Base-by-base conservation (phyloP, 192 early-diverging fungal species). In the Linnemannia schmuckeri region DNA sequence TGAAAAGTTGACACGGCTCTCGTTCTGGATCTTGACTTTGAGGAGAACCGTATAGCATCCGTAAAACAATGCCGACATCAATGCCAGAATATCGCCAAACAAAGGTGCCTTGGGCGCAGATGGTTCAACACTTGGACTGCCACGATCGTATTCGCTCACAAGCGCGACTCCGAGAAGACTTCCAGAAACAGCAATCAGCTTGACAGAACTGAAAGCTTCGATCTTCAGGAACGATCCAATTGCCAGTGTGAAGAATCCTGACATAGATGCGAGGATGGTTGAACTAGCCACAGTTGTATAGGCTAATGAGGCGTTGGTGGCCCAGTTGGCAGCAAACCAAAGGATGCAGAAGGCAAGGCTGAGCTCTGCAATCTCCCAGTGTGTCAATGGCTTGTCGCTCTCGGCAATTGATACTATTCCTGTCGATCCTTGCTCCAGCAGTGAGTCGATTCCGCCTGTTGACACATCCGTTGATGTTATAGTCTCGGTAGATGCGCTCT, bases 291-390 rank as follows among this genome's bases (percentile, higher is more conserved):
- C 96, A 0, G 90, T 92, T 22, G 95, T 96, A 78, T 95, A 94
- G 0, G 94, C 93, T 61, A 96, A 89, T 47, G 94, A 94, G 13
- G 94, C 91, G 79, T 96, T 97, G 46, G 91, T 94, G 4, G 92
- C 87, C 88, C 93, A 92, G 82, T 96, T 96, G 74, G 95, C 96
- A 41, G 92, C 91, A 90, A 97, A 97, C 96, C 96, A 97, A 70
- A 96, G 86, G 17, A 95, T 83, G 83, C 95, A 95, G 80, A 97
- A 97, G 0, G 82, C 82, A 40, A 94, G 80, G 2, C 95, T 93
- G 54, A 95, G 89, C 76, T 90, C 79, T 0, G 93, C 93, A 20
- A 92, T 92, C 88, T 95, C 91, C 38, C 85, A 69, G 66, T 82
- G 38, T 27, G 27, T 27, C 27, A 78, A 69, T 27, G 78, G 79